Base-by-base conservation (phyloP, 441 rosid genomes). In the Sinapis alba region DNA sequence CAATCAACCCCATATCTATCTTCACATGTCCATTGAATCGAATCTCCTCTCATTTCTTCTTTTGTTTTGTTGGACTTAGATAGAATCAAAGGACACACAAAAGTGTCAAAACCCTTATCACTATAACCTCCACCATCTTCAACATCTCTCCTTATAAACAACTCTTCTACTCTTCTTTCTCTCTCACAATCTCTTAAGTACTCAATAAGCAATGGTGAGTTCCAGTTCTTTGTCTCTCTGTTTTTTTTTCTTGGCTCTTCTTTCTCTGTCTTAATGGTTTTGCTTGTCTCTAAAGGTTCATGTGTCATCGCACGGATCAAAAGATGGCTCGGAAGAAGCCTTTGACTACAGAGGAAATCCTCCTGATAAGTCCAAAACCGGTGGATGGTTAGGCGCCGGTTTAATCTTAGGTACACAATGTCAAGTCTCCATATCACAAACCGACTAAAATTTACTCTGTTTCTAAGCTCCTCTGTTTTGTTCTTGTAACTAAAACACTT, bases 341-440 rank as follows among this genome's bases (percentile, higher is more conserved):
- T 82, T 87, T 7, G 88, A 94, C 76, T 87, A 76, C 69, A 66
- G 73, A 75, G 97, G 98, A 69, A 84, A 86, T 18, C 94, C 87
- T 0, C 94, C 51, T 7, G 97, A 89, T 80, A 90, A 88, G 79
- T 82, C 93, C 12, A 88, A 80, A 83, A 90, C 91, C 54, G 99
- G 99, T 5, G 94, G 98, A 64, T 90, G 99, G 99, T 80, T 92
- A 11, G 93, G 87, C 26, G 93, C 97, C 13, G 99, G 93, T 51
- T 84, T 94, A 28, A 94, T 90, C 76, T 73, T 94, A 75, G 99
- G 97, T 92, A 68, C 64, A 70, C 65, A 71, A n/a, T 19, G 43
- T 71, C 56, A 4, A 36, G 1, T 16, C 71, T 76, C 23, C 34
- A 38, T 26, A 18, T 24, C 24, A 34, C n/a, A 45, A 36, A 12